Conservation (phyloP, 1,284 basidiomycete species). For the Fomitiporia mediterranea region DNA sequence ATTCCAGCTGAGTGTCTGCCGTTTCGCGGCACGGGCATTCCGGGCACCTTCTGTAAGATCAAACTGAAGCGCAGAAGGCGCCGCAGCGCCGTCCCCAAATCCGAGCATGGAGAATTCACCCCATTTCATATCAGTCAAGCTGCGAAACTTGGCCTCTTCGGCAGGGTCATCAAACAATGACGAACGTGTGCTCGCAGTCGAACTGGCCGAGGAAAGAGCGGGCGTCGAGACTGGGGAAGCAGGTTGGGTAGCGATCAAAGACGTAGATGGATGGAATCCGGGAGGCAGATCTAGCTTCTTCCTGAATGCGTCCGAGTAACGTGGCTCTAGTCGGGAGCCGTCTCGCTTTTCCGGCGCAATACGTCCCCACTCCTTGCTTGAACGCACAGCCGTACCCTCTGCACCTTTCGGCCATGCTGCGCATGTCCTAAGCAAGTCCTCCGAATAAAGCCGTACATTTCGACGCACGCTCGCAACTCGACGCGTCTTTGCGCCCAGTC, state of each 20-base stretch:
- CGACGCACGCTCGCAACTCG: constrained; percentile 69
- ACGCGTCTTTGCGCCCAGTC: constrained; percentile 68
- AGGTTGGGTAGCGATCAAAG: constrained; percentile 18
- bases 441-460: constrained; percentile 78
- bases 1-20: constrained; percentile 78
- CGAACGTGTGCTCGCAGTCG: constrained; percentile 27
- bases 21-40: constrained; percentile 68
- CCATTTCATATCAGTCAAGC: constrained; percentile 82
- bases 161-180: constrained; percentile 33
- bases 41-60: constrained; percentile 84
- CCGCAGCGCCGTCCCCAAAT: constrained; percentile 52
- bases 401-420: constrained; percentile 61
- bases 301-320: constrained; percentile 67
- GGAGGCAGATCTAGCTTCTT: constrained; percentile 65
- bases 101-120: constrained; percentile 81
- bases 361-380: constrained; percentile 66
- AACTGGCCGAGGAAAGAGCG: constrained; percentile 27
- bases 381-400: constrained; percentile 22
- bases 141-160: constrained; percentile 68
- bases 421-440: constrained; percentile 70
- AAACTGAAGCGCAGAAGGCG: constrained; percentile 75
- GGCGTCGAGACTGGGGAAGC: constrained; percentile 26
- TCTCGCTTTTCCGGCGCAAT: constrained; percentile 52
- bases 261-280: constrained; percentile 52
- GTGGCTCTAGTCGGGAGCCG: constrained; percentile 32